A percentile compares a stretch with the other conserved stretches of the same genome.
phyloP scores from a whole-genome alignment of 805 yeast genomes.

The Naumovozyma dairenensis region DNA sequence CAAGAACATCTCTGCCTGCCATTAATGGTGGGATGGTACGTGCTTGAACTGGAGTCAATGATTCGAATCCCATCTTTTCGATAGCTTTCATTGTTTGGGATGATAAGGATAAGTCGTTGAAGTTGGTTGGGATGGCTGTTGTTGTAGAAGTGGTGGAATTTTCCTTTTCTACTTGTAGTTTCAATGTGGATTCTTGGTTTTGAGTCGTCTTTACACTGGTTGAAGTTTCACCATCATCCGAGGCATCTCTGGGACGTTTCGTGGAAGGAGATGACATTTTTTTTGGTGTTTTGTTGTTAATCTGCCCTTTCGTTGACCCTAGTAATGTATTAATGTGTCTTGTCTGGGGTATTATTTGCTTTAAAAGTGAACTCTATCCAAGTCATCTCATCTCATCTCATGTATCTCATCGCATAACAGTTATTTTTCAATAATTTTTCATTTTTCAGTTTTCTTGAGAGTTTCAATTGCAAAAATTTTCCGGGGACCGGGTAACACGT shows the following conservation, averaged over 20 bases:
- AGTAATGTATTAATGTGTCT: no score
- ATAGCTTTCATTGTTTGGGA: slow-evolving; percentile 77
- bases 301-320: no score
- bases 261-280: slow-evolving; percentile 5
- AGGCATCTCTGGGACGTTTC: slow-evolving; percentile 16
- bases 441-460: no score
- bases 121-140: slow-evolving; percentile 7
- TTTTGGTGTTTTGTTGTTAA: no score
- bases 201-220: no score
- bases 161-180: slow-evolving; percentile 1
- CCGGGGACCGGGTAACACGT: no score
- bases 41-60: slow-evolving; percentile 91
- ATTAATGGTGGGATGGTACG: slow-evolving; percentile 92
- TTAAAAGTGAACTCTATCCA: not conserved
- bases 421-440: no score
- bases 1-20: slow-evolving; percentile 94
- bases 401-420: no score
- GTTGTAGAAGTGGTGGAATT: not conserved
- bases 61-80: slow-evolving; percentile 78
- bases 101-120: slow-evolving; percentile 54
- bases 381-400: slow-evolving; percentile 20
- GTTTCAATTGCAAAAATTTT: no score
- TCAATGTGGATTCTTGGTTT: slow-evolving; percentile 1
- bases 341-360: no score
- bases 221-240: no score